These are phyloP conservation scores for Fusarium papillatum DNA, from an alignment of 2,329 filamentous ascomycete genomes.

Conservation along the genomic window DNA sequence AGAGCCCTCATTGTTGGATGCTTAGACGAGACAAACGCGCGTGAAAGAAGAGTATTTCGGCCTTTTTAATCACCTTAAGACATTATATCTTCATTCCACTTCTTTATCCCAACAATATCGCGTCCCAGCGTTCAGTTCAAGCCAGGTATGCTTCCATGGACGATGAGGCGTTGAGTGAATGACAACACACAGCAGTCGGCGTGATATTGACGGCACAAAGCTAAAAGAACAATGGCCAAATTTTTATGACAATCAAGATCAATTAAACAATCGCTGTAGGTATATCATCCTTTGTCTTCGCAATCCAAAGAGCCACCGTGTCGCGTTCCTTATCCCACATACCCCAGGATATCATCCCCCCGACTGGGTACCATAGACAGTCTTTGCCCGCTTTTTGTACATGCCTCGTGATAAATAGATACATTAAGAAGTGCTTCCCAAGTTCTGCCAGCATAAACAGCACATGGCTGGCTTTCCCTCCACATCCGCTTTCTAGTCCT, in stretches of 20 bases:
- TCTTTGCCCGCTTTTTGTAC: not conserved
- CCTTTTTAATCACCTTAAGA: too few relatives aligned
- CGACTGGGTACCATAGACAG: not conserved
- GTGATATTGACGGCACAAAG: not conserved
- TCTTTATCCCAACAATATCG: too few relatives aligned
- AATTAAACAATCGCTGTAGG: not conserved
- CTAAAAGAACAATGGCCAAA: not conserved
- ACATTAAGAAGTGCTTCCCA: not conserved
- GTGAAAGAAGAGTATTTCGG: too few relatives aligned
- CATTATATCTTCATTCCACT: too few relatives aligned
- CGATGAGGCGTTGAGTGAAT: not conserved
- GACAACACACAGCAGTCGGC: not conserved
- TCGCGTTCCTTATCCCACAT: not conserved
- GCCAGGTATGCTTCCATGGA: not conserved
- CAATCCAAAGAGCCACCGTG: not conserved
- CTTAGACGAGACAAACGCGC: too few relatives aligned
- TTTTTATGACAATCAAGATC: not conserved
- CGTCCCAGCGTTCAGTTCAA: not conserved
- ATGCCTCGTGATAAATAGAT: not conserved
- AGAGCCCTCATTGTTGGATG: not conserved
- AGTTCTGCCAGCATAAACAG: not conserved
- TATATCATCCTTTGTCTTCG: not conserved
- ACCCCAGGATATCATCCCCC: not conserved
- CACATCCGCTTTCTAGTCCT: not conserved
- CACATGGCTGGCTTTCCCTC: not conserved